These are phyloP conservation scores for Leishmania martiniquensis DNA, from an alignment of 208 protist species.

Conservation along the genomic window DNA sequence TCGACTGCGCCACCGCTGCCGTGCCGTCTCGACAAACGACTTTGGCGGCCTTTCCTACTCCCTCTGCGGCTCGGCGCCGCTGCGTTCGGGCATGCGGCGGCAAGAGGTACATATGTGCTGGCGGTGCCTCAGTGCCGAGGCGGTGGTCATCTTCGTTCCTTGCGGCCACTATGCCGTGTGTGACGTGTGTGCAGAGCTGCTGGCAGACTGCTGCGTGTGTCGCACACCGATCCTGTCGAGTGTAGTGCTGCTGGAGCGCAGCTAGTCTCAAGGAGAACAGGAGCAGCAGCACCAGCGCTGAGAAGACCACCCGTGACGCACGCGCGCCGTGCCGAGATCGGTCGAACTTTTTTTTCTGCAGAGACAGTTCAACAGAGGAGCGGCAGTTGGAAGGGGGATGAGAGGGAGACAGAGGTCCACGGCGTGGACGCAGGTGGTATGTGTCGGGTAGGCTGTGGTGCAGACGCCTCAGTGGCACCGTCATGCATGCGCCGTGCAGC, in stretches of 20 bases:
- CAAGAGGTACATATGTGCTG: constrained; percentile 78
- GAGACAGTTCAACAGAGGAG: background rate
- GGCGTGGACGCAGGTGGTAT: background rate
- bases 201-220: constrained; percentile 67
- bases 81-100: constrained; percentile 44
- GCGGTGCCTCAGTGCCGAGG: constrained; percentile 69
- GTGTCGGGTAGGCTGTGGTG: background rate
- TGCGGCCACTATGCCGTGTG: constrained; percentile 77
- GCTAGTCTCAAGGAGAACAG: constrained; percentile 1
- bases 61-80: constrained; percentile 33
- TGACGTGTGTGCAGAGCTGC: constrained; percentile 41
- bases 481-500: background rate
- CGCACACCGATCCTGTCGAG: constrained; percentile 46
- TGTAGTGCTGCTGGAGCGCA: constrained; percentile 40
- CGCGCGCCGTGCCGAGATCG: background rate
- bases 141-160: constrained; percentile 60
- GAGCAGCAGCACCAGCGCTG: background rate
- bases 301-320: background rate
- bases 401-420: too few species aligned
- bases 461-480: background rate
- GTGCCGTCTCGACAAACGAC: constrained; percentile 42
- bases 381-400: background rate
- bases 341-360: background rate
- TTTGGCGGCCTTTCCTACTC: constrained; percentile 59
- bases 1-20: constrained; percentile 17